These are phyloP conservation scores for Fusarium burgessii DNA, from an alignment of 2,329 filamentous ascomycete genomes.

Conservation along the genomic window DNA sequence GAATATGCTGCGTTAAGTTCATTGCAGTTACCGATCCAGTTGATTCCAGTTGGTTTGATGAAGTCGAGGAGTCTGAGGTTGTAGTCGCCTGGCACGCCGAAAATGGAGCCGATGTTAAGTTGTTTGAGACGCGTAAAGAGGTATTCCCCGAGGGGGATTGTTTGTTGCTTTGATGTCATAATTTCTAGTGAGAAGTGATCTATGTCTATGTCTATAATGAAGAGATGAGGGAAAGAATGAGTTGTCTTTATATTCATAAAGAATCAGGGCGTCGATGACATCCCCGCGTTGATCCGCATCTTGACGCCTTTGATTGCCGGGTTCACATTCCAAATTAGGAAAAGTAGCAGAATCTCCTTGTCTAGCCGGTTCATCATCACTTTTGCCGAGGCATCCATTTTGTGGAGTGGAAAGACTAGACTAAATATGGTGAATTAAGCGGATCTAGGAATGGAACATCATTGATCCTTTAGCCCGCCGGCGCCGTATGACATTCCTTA, in stretches of 20 bases:
- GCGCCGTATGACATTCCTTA: too few relatives aligned
- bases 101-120: constrained; percentile 10
- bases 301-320: neutral
- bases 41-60: constrained; percentile 10
- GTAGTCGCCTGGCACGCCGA: constrained; percentile 21
- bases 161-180: neutral
- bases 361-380: neutral
- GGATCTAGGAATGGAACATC: neutral
- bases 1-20: constrained; percentile 14
- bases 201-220: neutral
- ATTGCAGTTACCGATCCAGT: constrained; percentile 23
- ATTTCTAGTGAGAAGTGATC: rapidly evolving
- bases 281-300: constrained; percentile 11
- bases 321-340: constrained; percentile 2
- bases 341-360: neutral
- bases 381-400: constrained; percentile 8
- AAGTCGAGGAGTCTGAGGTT: constrained; percentile 21
- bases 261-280: neutral
- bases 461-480: neutral
- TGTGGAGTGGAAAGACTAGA: rapidly evolving
- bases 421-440: neutral
- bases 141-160: constrained; percentile 8
- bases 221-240: neutral
- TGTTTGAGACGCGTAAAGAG: constrained; percentile 21
- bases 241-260: neutral